These are phyloP conservation scores for Saxophila tyrrhenica DNA, from an alignment of 495 filamentous ascomycete genomes.

Conservation along the genomic window DNA sequence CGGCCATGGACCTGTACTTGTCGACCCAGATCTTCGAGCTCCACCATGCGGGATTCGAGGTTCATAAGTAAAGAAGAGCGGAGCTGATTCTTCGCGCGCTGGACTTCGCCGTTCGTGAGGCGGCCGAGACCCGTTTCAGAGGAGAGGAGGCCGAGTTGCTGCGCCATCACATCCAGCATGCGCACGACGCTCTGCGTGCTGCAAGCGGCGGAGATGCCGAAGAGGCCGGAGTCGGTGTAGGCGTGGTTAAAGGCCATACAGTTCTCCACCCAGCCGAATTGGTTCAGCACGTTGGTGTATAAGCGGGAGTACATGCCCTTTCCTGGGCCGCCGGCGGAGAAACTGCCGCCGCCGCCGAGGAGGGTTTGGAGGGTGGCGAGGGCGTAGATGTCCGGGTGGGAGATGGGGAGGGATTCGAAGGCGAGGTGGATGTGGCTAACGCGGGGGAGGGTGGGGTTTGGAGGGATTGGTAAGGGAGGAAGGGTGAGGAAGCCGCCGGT, in stretches of 20 bases:
- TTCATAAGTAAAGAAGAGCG: conserved; percentile 90
- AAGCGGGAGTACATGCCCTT: conserved; percentile 98
- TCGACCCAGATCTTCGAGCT: conserved; percentile 91
- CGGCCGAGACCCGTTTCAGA: conserved; percentile 55
- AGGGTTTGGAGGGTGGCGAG: conserved; percentile 94
- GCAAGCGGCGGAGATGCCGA: conserved; percentile 84
- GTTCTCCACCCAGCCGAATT: conserved; percentile 90
- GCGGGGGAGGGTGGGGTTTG: conserved; percentile 65
- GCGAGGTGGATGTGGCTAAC: conserved; percentile 88
- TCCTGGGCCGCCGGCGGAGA: conserved; percentile 92
- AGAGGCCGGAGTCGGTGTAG: conserved; percentile 90
- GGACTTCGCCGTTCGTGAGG: conserved; percentile 69
- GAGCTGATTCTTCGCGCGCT: conserved; percentile 96
- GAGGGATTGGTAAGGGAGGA: conserved; percentile 62
- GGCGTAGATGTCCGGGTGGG: conserved; percentile 85
- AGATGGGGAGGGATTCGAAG: conserved; percentile 90
- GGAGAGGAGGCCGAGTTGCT: conserved; percentile 69
- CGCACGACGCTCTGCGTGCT: conserved; percentile 57
- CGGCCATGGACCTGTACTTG: conserved; percentile 92
- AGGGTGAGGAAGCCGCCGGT: conserved; percentile 87
- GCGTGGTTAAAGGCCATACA: conserved; percentile 94
- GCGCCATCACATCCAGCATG: conserved; percentile 90
- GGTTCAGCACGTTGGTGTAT: conserved; percentile 96
- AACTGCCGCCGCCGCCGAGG: conserved; percentile 90
- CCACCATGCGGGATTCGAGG: conserved; percentile 91